Evolutionary conservation across 208 protist species (phyloP).

Genomic region (Lotmaria passim): DNA sequence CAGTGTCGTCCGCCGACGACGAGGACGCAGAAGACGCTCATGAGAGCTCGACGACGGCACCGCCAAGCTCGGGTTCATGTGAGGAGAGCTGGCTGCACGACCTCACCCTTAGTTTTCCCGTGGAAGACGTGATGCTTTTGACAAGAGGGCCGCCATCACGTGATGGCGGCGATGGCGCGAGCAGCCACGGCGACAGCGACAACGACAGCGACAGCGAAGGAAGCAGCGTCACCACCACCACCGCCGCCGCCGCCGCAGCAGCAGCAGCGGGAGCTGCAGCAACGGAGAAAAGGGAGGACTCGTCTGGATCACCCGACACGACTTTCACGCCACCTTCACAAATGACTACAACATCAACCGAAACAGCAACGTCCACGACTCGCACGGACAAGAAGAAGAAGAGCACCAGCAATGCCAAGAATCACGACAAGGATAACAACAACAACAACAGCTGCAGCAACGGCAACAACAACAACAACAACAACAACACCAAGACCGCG

Average conservation of each 20-base stretch:
- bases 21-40: not conserved
- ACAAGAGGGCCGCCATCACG: not conserved
- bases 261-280: no score
- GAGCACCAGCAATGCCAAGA: constrained; percentile 1
- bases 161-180: not conserved
- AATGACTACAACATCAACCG: no score
- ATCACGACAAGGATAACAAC: not conserved
- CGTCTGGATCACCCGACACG: no score
- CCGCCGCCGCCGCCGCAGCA: no score
- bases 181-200: not conserved
- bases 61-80: not conserved
- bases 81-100: not conserved
- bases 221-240: no score
- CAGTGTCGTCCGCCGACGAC: no score
- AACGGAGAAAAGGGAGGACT: no score
- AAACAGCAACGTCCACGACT: no score
- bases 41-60: not conserved
- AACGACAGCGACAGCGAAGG: not conserved
- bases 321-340: no score
- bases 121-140: not conserved
- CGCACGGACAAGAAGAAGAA: no score
- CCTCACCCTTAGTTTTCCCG: not conserved
- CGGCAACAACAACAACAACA: not conserved
- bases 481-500: not conserved
- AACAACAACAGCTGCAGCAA: constrained; percentile 7